A percentile compares a stretch with the other conserved stretches of the same genome.
Evolutionary conservation across 1,139 yeast genomes (phyloP).

Genomic region (Magnusiomyces suaveolens): DNA sequence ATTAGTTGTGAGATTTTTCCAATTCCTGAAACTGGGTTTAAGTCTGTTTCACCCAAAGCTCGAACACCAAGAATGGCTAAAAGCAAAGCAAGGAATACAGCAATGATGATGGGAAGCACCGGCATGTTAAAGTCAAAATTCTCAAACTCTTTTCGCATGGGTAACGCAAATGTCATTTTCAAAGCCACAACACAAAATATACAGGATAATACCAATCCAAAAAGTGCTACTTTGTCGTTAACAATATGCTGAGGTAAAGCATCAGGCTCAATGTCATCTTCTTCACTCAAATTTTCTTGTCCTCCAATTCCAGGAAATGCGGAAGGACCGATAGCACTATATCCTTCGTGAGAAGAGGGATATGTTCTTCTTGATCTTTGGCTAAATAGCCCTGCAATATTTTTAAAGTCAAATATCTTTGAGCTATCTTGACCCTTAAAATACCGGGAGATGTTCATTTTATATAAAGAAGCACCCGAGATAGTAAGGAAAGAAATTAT

Average conservation of each 20-base stretch:
- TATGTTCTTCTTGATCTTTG: background rate
- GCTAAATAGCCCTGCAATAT: background rate
- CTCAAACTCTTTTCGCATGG: background rate
- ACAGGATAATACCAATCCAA: constrained; percentile 59
- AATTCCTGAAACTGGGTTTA: constrained; percentile 93
- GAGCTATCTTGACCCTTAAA: background rate
- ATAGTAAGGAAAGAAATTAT: constrained; percentile 69
- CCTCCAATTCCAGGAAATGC: constrained; percentile 9
- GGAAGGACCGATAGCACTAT: background rate
- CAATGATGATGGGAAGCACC: constrained; percentile 53
- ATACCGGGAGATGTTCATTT: background rate
- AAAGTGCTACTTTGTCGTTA: constrained; percentile 40
- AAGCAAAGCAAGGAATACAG: constrained; percentile 65
- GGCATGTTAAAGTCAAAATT: constrained; percentile 34
- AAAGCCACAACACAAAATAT: constrained; percentile 57
- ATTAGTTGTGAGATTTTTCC: constrained; percentile 87
- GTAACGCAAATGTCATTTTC: constrained; percentile 53
- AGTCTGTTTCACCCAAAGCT: constrained; percentile 92
- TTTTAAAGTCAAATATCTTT: background rate
- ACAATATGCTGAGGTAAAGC: constrained; percentile 41
- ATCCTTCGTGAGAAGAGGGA: background rate
- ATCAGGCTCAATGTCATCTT: constrained; percentile 36
- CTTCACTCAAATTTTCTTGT: constrained; percentile 20
- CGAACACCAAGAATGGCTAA: constrained; percentile 81
- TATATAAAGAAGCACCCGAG: constrained; percentile 28